Conservation (phyloP, 169 alveolate species). For the Eimeria falciformis region DNA sequence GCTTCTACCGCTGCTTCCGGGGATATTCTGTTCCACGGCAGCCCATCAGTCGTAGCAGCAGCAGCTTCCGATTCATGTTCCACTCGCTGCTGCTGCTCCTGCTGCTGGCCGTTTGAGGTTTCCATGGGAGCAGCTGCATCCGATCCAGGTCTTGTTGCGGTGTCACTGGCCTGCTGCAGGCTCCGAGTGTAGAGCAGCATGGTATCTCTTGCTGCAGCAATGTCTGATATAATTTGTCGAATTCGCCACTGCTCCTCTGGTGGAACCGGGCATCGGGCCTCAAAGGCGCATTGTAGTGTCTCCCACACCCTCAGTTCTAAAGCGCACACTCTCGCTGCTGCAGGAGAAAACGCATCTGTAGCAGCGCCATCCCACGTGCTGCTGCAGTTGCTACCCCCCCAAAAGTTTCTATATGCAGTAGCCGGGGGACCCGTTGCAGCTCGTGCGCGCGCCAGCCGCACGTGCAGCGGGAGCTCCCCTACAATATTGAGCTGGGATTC, state of each 20-base stretch:
- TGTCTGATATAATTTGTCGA: constrained; percentile 61
- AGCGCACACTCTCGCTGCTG: constrained; percentile 64
- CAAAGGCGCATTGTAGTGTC: constrained; percentile 61
- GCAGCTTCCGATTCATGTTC: neutral
- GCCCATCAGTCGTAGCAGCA: neutral
- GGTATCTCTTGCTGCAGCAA: constrained; percentile 65
- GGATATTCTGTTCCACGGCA: neutral
- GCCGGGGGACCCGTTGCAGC: constrained; percentile 36
- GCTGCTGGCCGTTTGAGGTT: neutral
- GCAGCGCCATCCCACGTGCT: constrained; percentile 13
- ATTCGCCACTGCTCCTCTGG: constrained; percentile 74
- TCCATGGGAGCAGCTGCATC: neutral
- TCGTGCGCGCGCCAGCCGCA: constrained; percentile 66
- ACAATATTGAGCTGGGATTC: neutral
- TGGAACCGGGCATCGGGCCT: constrained; percentile 68
- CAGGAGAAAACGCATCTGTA: constrained; percentile 31
- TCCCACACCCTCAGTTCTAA: constrained; percentile 64
- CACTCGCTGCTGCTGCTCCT: neutral
- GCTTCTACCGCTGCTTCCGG: neutral
- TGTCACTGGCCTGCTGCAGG: neutral
- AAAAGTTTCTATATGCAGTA: constrained; percentile 30
- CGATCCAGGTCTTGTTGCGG: neutral
- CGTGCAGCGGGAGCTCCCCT: constrained; percentile 20
- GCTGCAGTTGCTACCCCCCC: neutral
- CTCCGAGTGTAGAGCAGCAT: neutral